phyloP scores from a whole-genome alignment of 116 monocot species.

The Iris pallida region DNA sequence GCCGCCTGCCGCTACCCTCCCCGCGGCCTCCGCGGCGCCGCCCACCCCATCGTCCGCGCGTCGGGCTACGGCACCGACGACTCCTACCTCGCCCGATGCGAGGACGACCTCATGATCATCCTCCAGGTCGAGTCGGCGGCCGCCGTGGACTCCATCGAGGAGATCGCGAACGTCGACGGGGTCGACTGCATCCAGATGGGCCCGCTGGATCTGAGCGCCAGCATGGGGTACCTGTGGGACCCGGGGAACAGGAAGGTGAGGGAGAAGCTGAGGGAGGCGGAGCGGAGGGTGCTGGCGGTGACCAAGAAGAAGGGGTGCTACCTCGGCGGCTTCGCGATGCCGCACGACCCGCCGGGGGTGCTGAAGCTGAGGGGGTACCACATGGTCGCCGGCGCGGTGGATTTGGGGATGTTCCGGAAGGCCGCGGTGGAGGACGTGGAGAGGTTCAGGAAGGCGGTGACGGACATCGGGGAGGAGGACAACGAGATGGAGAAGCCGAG shows the following conservation, averaged over 20 bases:
- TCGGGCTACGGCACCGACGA: conserved; percentile 82
- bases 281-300: conserved; percentile 39
- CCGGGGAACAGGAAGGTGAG: conserved; percentile 77
- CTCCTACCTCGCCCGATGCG: conserved; percentile 58
- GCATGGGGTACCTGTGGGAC: conserved; percentile 83
- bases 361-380: conserved; percentile 83
- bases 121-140: conserved; percentile 59
- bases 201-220: conserved; percentile 79
- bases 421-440: conserved; percentile 77
- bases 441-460: conserved; percentile 32
- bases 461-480: conserved; percentile 34
- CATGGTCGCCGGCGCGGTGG: conserved; percentile 81
- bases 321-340: conserved; percentile 76
- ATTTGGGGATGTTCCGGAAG: conserved; percentile 63
- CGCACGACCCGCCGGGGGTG: conserved; percentile 58
- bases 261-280: conserved; percentile 46
- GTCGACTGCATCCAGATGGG: conserved; percentile 93
- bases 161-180: conserved; percentile 78
- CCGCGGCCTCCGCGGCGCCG: conserved; percentile 68
- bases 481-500: conserved; percentile 20
- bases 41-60: conserved; percentile 77
- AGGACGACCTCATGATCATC: conserved; percentile 70
- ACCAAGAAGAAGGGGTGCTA: conserved; percentile 28
- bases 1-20: conserved; percentile 78
- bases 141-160: conserved; percentile 47